Percentiles rank a stretch among this genome's conserved stretches.
Evolutionary conservation across 2,329 filamentous ascomycete species (phyloP).

Genomic region (Alternaria sp.): DNA sequence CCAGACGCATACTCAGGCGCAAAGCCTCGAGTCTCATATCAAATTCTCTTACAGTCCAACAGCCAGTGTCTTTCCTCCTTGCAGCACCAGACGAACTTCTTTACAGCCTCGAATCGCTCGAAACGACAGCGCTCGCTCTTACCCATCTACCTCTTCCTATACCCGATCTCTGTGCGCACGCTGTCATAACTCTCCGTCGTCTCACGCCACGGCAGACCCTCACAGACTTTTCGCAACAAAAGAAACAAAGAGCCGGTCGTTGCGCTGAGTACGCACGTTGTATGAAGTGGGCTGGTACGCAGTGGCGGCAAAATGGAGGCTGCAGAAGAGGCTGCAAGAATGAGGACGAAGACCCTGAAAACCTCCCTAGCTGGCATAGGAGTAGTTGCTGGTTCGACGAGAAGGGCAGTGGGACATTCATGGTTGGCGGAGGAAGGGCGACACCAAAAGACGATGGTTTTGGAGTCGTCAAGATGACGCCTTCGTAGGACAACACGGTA

Average conservation of each 20-base stretch:
- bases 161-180: constrained; percentile 43
- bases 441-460: constrained; percentile 12
- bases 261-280: constrained; percentile 47
- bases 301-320: constrained; percentile 42
- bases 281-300: constrained; percentile 44
- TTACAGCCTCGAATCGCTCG: constrained; percentile 44
- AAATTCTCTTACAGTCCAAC: background rate
- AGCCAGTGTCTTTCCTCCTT: constrained; percentile 28
- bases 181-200: constrained; percentile 41
- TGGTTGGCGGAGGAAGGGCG: constrained; percentile 38
- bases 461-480: constrained; percentile 9
- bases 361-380: constrained; percentile 47
- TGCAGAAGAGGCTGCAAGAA: constrained; percentile 44
- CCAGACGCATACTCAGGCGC: constrained; percentile 25
- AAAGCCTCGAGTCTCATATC: constrained; percentile 27
- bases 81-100: constrained; percentile 33
- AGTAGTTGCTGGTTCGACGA: constrained; percentile 44
- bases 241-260: constrained; percentile 27
- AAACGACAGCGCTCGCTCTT: constrained; percentile 42
- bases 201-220: constrained; percentile 37
- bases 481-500: background rate
- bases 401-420: constrained; percentile 37
- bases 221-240: constrained; percentile 29
- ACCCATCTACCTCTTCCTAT: constrained; percentile 35
- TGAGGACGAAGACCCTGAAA: constrained; percentile 44